phyloP scores from a whole-genome alignment of 257 asterid genomes.

The Coffea eugenioides region DNA sequence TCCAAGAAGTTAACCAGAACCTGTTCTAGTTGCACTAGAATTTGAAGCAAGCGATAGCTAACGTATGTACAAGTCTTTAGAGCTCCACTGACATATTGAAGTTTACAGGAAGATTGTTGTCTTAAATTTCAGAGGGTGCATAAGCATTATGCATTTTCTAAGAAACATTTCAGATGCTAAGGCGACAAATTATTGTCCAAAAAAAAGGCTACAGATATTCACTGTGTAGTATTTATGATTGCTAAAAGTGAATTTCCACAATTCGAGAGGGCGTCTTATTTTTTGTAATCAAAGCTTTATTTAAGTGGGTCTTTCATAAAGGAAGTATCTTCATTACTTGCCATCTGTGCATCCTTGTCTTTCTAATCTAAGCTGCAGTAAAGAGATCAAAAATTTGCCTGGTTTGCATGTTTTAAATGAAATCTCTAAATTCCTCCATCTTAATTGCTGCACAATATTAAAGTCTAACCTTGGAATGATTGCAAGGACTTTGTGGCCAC shows the following conservation, averaged over 20 bases:
- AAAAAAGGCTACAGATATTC: background rate
- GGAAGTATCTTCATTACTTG: background rate
- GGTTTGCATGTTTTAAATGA: background rate
- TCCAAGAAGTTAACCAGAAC: background rate
- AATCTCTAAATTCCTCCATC: background rate
- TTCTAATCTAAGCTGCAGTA: background rate
- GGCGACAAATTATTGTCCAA: background rate
- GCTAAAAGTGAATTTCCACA: background rate
- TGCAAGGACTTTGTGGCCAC: background rate
- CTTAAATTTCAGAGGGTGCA: background rate
- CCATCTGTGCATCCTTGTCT: background rate
- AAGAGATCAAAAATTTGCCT: background rate
- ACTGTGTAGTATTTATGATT: background rate
- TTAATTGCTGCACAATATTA: background rate
- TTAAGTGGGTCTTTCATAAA: background rate
- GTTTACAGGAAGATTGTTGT: background rate
- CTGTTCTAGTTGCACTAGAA: background rate
- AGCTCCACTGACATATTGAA: background rate
- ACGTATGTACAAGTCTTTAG: background rate
- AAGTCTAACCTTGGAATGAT: background rate
- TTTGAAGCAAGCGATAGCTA: background rate
- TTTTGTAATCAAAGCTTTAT: background rate
- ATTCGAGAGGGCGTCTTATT: background rate
- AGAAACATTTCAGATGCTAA: background rate
- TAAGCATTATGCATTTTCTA: background rate